These are phyloP conservation scores for Aaosphaeria arxii DNA, from an alignment of 2,329 filamentous ascomycete species.

Conservation along the genomic window DNA sequence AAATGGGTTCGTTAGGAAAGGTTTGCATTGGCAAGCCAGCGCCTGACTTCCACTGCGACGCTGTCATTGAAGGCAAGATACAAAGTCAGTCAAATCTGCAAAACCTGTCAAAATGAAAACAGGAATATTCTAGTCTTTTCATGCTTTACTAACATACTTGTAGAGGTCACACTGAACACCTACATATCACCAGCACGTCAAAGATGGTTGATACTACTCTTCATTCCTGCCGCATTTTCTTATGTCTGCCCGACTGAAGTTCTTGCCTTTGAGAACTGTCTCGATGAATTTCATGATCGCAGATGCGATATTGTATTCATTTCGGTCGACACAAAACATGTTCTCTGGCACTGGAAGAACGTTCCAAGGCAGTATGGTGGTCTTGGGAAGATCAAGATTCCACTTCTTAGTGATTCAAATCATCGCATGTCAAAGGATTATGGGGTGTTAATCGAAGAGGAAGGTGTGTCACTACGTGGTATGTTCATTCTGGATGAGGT, in stretches of 20 bases:
- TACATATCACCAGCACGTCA: conserved; percentile 13
- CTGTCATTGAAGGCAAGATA: conserved; percentile 18
- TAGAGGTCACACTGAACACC: conserved; percentile 20
- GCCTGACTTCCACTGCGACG: conserved; percentile 26
- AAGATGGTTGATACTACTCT: conserved; percentile 28
- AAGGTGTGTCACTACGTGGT: conserved; percentile 24
- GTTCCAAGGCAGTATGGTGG: conserved; percentile 27
- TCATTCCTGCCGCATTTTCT: conserved; percentile 29
- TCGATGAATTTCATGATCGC: conserved; percentile 24
- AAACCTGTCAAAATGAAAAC: not conserved
- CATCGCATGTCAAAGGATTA: conserved; percentile 27
- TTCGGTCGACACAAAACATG: conserved; percentile 29
- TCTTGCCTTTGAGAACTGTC: conserved; percentile 26
- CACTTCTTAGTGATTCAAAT: conserved; percentile 24
- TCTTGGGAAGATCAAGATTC: conserved; percentile 22
- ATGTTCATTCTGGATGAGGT: conserved; percentile 28
- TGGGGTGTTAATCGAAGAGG: conserved; percentile 26
- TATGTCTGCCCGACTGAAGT: conserved; percentile 32
- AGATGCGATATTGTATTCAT: conserved; percentile 25
- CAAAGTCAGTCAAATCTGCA: conserved; percentile 9
- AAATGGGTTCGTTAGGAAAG: conserved; percentile 17
- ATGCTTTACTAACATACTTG: conserved; percentile 3
- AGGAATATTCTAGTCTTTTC: too few species aligned
- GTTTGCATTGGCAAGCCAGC: conserved; percentile 25
- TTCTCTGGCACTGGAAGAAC: conserved; percentile 28